Conservation (phyloP, 2,329 filamentous ascomycete genomes). For the Rutstroemia sp. region DNA sequence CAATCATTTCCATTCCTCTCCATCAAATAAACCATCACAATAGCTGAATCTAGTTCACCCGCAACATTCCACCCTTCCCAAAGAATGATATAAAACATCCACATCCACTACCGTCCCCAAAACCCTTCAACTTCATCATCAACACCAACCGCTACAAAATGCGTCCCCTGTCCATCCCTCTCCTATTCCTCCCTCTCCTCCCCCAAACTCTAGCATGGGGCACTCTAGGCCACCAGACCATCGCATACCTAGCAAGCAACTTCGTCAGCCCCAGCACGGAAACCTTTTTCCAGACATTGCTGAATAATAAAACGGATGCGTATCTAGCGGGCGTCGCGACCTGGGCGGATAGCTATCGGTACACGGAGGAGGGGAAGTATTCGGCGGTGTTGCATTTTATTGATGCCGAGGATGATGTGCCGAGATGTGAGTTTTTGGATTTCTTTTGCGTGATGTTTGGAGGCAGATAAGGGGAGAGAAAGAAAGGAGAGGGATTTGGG, state of each 20-base stretch:
- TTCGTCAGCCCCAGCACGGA: slow-evolving; percentile 51
- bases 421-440: slow-evolving; percentile 24
- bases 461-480: too few species aligned
- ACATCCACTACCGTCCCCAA: not conserved
- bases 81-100: not conserved
- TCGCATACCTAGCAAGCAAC: slow-evolving; percentile 54
- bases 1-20: too few species aligned
- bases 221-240: slow-evolving; percentile 56
- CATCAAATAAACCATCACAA: not conserved
- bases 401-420: slow-evolving; percentile 58
- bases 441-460: not conserved
- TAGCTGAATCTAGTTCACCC: not conserved
- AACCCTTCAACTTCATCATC: not conserved
- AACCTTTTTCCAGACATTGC: slow-evolving; percentile 48
- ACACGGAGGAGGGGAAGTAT: slow-evolving; percentile 55
- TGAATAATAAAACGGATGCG: slow-evolving; percentile 45
- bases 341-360: slow-evolving; percentile 57
- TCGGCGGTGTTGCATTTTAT: slow-evolving; percentile 61
- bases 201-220: slow-evolving; percentile 20
- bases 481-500: not conserved
- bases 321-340: slow-evolving; percentile 58
- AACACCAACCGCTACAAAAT: not conserved
- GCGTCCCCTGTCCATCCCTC: not conserved
- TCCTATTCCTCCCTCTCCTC: slow-evolving; percentile 4
- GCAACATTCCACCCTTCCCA: not conserved